Base-by-base conservation (phyloP, 108 stramenopile genomes). In the Nitzschia putrida region DNA sequence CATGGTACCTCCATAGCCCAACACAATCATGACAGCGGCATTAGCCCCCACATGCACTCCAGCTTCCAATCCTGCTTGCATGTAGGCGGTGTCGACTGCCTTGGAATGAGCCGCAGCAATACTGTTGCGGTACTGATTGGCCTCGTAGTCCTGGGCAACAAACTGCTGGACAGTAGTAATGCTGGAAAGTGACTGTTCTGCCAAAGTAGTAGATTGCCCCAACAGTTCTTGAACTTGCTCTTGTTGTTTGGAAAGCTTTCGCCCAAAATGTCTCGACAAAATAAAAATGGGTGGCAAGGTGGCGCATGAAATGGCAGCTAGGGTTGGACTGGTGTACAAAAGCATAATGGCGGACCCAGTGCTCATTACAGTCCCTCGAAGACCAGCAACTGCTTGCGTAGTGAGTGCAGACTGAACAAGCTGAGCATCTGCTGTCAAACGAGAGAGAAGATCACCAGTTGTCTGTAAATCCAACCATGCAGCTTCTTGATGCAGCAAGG, bases 251-350 rank as follows among this genome's bases (percentile, higher is more conserved):
- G 76, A 73, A 42, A 92, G 61, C 51, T 60, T 47, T 20, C 77
- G 57, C 0, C 87, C 87, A 49, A 85, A 83, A 54, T 74, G 77
- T 22, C 83, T 73, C 3, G 87, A 79, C 29, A 81, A 52, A 50
- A 95, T 55, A 53, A 89, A 90, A 14, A 92, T 76, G 22, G 91
- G 90, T 23, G 92, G 94, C 23, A 95, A 74, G 0, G 87, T 83
- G 10, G 73, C 26, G 11, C 89, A 83, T 6, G 88, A 87, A 3
- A 93, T 79, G 13, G 87, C 57, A 2, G 92, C 91, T 44, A 95
- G 73, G 14, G 77, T 69, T 0, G 90, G 87, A 20, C 83, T 88
- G n/a, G 90, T 91, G 52, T 85, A 84, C 58, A 93, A 74, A 26
- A 93, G 74, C 64, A 95, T 73, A 7, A 66, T 66, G 10, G 84